Evolutionary conservation across 2,329 filamentous ascomycete genomes (phyloP), one percentile per base, ranked within the genome.

Genomic region (Aspergillus brunneoviolaceus): DNA sequence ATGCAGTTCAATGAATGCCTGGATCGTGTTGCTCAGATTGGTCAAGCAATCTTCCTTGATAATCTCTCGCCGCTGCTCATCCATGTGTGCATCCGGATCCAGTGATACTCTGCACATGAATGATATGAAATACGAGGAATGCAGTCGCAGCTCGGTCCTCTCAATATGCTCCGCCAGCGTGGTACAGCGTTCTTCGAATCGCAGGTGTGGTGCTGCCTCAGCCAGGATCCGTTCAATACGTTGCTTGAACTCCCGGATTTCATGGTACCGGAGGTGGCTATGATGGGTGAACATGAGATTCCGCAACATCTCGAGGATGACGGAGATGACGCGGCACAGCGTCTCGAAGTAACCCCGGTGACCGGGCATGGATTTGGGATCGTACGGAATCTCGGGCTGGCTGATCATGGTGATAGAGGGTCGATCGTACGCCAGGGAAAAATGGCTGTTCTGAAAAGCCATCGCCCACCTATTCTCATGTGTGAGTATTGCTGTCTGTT

Each of bases 391-490:
- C 51, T 79, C 76, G 2, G 77, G 76, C 61, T 80, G 78, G 54
- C 77, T 77, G 39, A 82, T 79, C 52, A 82, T 82, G n/a, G 76
- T 80, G 49, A 81, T 82, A 2, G 82, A 82, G 2, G 79, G 79
- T 50, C 84, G 76, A 65, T 87, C 84, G 71, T 86, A 87, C 1
- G 84, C 85, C 49, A 87, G 82, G 16, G 84, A 85, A n/a, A 86
- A 78, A 45, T 86, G 76, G 51, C 82, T 85, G 65, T 87, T 85
- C 65, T 86, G 84, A 79, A 85, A 86, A 16, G 85, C 77, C 61
- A 87, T 78, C 16, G 82, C 79, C 84, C 84, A 87, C 73, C 72
- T 71, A 29, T 16, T 27, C 27, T 10, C 49, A 2, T 27, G 33
- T 16, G 39, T 45, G 10, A 55, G 29, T 51, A 42, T 29, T 14